Percentiles rank a stretch among this genome's conserved stretches.
phyloP scores from a whole-genome alignment of 2,329 filamentous ascomycete species.

The Penicillium sp. region DNA sequence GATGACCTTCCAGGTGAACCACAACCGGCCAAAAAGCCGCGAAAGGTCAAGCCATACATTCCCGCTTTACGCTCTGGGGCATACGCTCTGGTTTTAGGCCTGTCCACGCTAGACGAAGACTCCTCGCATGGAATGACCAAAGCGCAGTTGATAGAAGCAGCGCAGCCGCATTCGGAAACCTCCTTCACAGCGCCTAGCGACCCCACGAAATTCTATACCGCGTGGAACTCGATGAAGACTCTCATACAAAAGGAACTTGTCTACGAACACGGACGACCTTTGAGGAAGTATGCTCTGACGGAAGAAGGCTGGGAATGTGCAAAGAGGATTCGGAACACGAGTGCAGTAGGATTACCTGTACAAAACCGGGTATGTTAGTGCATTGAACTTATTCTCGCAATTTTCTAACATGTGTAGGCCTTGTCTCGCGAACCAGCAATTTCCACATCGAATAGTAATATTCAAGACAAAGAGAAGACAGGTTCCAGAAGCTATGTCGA shows the following conservation, averaged over 20 bases:
- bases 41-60: slow-evolving; percentile 63
- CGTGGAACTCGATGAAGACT: slow-evolving; percentile 80
- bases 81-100: slow-evolving; percentile 67
- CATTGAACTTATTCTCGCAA: neutral
- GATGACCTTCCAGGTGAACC: slow-evolving; percentile 27
- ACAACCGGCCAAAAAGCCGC: slow-evolving; percentile 53
- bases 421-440: neutral
- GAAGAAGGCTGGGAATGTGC: slow-evolving; percentile 77
- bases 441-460: neutral
- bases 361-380: neutral
- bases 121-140: slow-evolving; percentile 61
- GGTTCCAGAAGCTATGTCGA: slow-evolving; percentile 2
- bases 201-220: slow-evolving; percentile 68
- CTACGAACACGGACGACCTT: slow-evolving; percentile 64
- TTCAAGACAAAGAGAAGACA: neutral
- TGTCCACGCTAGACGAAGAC: slow-evolving; percentile 58
- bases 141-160: slow-evolving; percentile 61
- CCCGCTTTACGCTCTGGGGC: slow-evolving; percentile 68
- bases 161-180: slow-evolving; percentile 68
- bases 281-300: slow-evolving; percentile 65
- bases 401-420: slow-evolving; percentile 2
- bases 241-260: slow-evolving; percentile 70
- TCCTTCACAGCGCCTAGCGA: slow-evolving; percentile 68
- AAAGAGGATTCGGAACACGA: slow-evolving; percentile 55
- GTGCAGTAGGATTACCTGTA: slow-evolving; percentile 1